Evolutionary conservation across 176 grass and related monocot species (phyloP).

Genomic region (Oryza nivara): DNA sequence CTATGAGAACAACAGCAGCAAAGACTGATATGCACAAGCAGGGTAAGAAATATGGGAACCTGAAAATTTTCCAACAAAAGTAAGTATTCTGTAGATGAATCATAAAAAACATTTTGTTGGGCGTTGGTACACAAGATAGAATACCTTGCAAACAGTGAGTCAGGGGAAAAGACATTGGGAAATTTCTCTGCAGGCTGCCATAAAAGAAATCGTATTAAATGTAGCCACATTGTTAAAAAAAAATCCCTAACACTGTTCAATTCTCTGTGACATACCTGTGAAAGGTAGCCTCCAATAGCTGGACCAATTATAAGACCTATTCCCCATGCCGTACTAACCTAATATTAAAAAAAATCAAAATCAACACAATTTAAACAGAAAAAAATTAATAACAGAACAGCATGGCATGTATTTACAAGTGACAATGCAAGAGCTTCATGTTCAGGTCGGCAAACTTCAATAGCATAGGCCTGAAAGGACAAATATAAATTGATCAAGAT

Average conservation of each 20-base stretch:
- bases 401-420: slow-evolving; percentile 56
- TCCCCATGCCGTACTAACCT: slow-evolving; percentile 73
- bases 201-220: slow-evolving; percentile 7
- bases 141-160: slow-evolving; percentile 84
- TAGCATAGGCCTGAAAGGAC: slow-evolving; percentile 73
- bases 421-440: slow-evolving; percentile 85
- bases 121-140: neutral
- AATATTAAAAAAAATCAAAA: slow-evolving; percentile 13
- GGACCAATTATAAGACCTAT: slow-evolving; percentile 92
- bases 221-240: neutral
- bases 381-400: neutral
- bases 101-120: slow-evolving; percentile 20
- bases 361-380: slow-evolving; percentile 9
- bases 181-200: slow-evolving; percentile 93
- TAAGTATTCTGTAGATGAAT: slow-evolving; percentile 30
- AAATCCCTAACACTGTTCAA: neutral
- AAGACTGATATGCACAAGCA: slow-evolving; percentile 78
- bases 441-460: slow-evolving; percentile 83
- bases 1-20: slow-evolving; percentile 67
- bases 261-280: slow-evolving; percentile 51
- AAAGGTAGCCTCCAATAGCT: slow-evolving; percentile 87
- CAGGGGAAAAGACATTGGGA: slow-evolving; percentile 73
- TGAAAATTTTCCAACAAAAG: slow-evolving; percentile 39
- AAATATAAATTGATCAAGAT: slow-evolving; percentile 2
- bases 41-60: slow-evolving; percentile 93